phyloP scores from a whole-genome alignment of 2,329 filamentous ascomycete genomes.

The Cladosporium oxysporum region DNA sequence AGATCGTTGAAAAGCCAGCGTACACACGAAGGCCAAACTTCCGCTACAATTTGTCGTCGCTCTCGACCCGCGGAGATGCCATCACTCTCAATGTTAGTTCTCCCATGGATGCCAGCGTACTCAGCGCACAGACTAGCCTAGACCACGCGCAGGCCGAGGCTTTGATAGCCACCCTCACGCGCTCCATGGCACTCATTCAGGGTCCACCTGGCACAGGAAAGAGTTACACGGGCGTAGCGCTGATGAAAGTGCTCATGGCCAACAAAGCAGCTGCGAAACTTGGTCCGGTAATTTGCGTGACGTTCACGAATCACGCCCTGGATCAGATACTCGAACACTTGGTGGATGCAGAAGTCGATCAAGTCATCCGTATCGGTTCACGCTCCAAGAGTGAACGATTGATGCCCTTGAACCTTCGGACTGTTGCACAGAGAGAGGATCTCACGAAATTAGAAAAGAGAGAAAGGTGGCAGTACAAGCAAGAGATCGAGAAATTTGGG shows the following conservation, averaged over 20 bases:
- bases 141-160: slow-evolving; percentile 55
- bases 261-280: slow-evolving; percentile 38
- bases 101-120: slow-evolving; percentile 30
- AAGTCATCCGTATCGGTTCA: slow-evolving; percentile 64
- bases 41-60: slow-evolving; percentile 46
- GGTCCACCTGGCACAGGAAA: slow-evolving; percentile 73
- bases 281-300: slow-evolving; percentile 52
- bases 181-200: slow-evolving; percentile 63
- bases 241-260: slow-evolving; percentile 60
- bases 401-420: slow-evolving; percentile 52
- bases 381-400: slow-evolving; percentile 58
- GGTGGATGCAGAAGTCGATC: slow-evolving; percentile 46
- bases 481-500: slow-evolving; percentile 26
- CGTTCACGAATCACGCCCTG: slow-evolving; percentile 55
- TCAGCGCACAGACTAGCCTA: slow-evolving; percentile 47
- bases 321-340: slow-evolving; percentile 63
- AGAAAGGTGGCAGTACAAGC: slow-evolving; percentile 33
- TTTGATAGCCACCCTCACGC: slow-evolving; percentile 55
- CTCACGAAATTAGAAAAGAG: slow-evolving; percentile 46
- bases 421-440: slow-evolving; percentile 34
- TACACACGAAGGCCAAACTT: slow-evolving; percentile 56
- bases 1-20: slow-evolving; percentile 48
- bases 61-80: slow-evolving; percentile 22
- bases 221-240: slow-evolving; percentile 59
- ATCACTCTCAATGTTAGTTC: slow-evolving; percentile 30